These are phyloP conservation scores for Blumeria hordei DNA, from an alignment of 2,329 filamentous ascomycete species.

Conservation along the genomic window DNA sequence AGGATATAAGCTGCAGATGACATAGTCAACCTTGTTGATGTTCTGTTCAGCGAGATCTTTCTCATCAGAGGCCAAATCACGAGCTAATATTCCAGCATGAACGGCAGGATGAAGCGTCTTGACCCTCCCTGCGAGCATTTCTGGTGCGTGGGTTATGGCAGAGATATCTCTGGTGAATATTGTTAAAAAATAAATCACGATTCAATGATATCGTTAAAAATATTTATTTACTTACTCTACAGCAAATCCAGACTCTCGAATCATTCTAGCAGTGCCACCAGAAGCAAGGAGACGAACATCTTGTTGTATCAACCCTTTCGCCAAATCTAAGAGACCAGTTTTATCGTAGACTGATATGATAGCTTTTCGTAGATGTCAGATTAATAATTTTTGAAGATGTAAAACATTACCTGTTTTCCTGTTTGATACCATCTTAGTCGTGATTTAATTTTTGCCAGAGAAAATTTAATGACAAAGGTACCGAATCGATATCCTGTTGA, in stretches of 20 bases:
- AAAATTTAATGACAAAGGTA: too few relatives aligned
- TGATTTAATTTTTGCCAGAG: too few relatives aligned
- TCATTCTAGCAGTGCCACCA: constrained; percentile 87
- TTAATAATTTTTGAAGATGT: background rate
- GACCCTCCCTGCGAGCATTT: constrained; percentile 80
- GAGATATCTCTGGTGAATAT: constrained; percentile 53
- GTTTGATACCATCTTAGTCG: background rate
- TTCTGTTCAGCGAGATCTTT: constrained; percentile 90
- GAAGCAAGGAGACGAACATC: constrained; percentile 86
- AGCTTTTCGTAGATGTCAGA: constrained; percentile 22
- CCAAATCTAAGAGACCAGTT: constrained; percentile 78
- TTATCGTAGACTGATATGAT: constrained; percentile 98
- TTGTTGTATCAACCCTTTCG: constrained; percentile 70
- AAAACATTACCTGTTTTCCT: background rate
- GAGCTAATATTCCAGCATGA: constrained; percentile 63
- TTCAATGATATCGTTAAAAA: background rate
- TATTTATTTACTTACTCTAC: constrained; percentile 48
- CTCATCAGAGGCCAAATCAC: constrained; percentile 83
- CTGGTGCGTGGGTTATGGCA: constrained; percentile 84
- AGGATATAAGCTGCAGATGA: constrained; percentile 95
- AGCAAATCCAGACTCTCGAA: constrained; percentile 81
- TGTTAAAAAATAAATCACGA: background rate
- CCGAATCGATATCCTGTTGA: too few relatives aligned
- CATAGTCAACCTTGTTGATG: constrained; percentile 84
- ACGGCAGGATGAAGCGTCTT: constrained; percentile 92